phyloP scores from a whole-genome alignment of 176 grass and related monocot genomes.

The Oryza coarctata region DNA sequence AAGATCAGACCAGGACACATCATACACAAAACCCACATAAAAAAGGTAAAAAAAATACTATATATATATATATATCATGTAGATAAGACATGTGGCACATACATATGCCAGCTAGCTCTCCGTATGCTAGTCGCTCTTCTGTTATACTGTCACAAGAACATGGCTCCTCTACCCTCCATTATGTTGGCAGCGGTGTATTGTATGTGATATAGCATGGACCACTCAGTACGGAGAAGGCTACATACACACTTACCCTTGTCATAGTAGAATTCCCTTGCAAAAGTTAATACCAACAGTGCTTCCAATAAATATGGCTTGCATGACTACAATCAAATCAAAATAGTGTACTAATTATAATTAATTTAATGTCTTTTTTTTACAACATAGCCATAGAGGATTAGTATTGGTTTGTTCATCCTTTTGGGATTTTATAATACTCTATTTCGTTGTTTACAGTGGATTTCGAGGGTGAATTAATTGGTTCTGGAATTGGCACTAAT shows the following conservation, averaged over 20 bases:
- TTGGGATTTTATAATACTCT: no score
- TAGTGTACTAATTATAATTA: no score
- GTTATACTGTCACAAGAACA: conserved; percentile 68
- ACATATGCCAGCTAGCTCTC: neutral
- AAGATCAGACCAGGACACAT: neutral
- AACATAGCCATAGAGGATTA: neutral
- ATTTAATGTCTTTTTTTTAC: neutral
- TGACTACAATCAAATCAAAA: neutral
- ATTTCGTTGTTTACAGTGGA: no score
- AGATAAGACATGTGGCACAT: conserved; percentile 4
- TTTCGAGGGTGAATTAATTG: no score
- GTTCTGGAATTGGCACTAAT: no score
- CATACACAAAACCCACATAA: neutral
- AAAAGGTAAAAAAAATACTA: neutral
- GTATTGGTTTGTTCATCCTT: neutral
- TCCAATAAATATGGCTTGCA: conserved; percentile 24
- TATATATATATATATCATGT: neutral
- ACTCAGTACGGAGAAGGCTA: neutral
- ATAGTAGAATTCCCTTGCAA: neutral
- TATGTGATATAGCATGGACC: conserved; percentile 20
- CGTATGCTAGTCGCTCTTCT: neutral
- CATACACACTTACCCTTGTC: conserved; percentile 28
- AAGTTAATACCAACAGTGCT: conserved; percentile 22
- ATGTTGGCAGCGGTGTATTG: conserved; percentile 4
- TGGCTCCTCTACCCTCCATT: conserved; percentile 19